Evolutionary conservation across 257 asterid genomes (phyloP), one percentile per base, ranked within the genome.

Genomic region (Craterostigma plantagineum): DNA sequence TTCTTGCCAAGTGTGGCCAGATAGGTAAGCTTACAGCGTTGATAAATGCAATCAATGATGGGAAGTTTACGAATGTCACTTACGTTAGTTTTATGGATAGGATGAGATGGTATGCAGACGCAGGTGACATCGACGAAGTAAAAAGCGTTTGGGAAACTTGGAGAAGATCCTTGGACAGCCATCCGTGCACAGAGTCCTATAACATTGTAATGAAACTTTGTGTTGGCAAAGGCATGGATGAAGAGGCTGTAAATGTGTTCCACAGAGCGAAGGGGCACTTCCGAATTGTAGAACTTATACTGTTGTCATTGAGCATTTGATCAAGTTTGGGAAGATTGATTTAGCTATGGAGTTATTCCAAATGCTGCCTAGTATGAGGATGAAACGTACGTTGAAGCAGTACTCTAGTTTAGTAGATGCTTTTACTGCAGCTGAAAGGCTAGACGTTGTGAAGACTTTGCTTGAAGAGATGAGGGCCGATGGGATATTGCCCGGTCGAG

Each of bases 221-320:
- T 50, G 83, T 68, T n/a, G 75, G 72, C 35, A 68, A 63, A 54
- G 86, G 84, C 33, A 58, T 52, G 71, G 72, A 82, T 60, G 45
- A 47, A 23, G 92, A 74, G 49, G 92, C 93, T 2, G 77, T 77
- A 49, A 62, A 50, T 45, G 56, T 79, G 16, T 87, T 87, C 49
- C 34, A 43, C 46, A 56, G 58, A 52, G 68, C 53, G 95, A 79
- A 66, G 93, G 95, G 38, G 90, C 79, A 1, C 93, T 82, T 61
- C 98, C 92, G 2, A 87, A 87, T 70, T 66, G 76, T 33, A 72
- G 95, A 62, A 79, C 98, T 0, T 82, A 74, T 45, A 76, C 93
- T 0, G 65, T 82, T 54, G 56, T 87, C 8, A 76, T 82, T 42
- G 81, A 82, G 61, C 98, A 87, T 64, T 79, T 87, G 41, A 46